phyloP scores from a whole-genome alignment of 805 yeast genomes.

The Yarrowia sp. region DNA sequence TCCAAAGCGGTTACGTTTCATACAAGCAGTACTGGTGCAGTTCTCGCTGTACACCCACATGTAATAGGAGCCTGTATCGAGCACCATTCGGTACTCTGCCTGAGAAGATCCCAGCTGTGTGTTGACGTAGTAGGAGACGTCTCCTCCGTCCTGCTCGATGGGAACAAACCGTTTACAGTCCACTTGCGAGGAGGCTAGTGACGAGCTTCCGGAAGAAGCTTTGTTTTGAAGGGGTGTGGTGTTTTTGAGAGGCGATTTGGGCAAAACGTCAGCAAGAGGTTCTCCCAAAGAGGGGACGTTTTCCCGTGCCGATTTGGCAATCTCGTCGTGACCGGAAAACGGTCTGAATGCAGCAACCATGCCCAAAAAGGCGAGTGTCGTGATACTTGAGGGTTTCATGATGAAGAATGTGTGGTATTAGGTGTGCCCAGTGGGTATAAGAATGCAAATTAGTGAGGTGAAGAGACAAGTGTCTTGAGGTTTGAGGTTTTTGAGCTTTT shows the following conservation, averaged over 20 bases:
- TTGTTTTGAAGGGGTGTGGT: neutral
- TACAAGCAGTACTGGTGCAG: slow-evolving; percentile 59
- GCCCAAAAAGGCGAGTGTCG: neutral
- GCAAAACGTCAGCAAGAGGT: neutral
- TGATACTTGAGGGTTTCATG: slow-evolving; percentile 9
- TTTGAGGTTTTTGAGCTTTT: too few species aligned
- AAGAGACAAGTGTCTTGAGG: too few species aligned
- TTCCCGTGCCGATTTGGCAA: neutral
- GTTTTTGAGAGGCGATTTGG: neutral
- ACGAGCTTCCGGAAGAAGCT: neutral
- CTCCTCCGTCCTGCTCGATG: slow-evolving; percentile 45
- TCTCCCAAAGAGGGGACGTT: slow-evolving; percentile 1
- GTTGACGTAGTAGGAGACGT: slow-evolving; percentile 47
- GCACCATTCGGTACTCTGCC: slow-evolving; percentile 57
- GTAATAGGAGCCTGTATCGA: slow-evolving; percentile 72
- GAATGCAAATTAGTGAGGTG: too few species aligned
- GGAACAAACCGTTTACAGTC: slow-evolving; percentile 30
- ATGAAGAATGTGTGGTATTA: neutral
- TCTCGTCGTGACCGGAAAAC: slow-evolving; percentile 1
- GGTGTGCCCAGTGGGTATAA: neutral
- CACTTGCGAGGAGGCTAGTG: neutral
- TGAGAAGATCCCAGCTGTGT: slow-evolving; percentile 44
- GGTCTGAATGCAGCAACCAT: slow-evolving; percentile 11
- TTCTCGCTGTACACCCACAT: slow-evolving; percentile 66
- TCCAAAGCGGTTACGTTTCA: slow-evolving; percentile 45